Base-by-base conservation (phyloP, 208 protist genomes). In the Leishmania tropica region DNA sequence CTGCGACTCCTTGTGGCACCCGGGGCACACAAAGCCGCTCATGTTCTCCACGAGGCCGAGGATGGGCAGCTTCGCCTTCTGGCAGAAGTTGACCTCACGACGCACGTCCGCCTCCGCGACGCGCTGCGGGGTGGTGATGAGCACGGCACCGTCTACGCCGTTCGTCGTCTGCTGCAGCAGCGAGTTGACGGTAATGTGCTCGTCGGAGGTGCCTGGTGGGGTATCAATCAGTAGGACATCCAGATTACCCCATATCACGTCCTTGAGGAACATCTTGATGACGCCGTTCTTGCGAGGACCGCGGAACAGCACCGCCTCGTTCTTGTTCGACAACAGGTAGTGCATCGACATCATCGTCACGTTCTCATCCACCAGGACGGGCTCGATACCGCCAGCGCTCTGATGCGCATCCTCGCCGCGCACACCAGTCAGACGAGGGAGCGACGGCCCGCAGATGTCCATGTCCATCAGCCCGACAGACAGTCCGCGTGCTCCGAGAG, bases 41-140 rank as follows among this genome's bases (percentile, higher is more conserved):
- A 99, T 99, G 92, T 99, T 99, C 85, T 99, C 99, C 28, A 99
- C 98, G 40, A 99, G 94, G 53, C 99, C 99, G 53, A 99, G 88
- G 28, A 99, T 89, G 1, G 84, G 89, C 8, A 99, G 67, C 72
- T 96, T 95, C n/a, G 98, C 95, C 85, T 99, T 99, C 40, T 96
- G 87, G 90, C 99, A 99, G 88, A 99, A 99, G 82, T 97, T 98
- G 73, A 99, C 87, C 88, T 99, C 99, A 35, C 95, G 88, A 64
- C 99, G 87, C 21, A 99, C 99, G 83, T 99, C 99, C 2, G 96
- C 92, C 74, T 99, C 92, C 24, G 99, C 91, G 0, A 99, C 98
- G 68, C 99, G 96, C 94, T 99, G 99, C 67, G 99, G 99, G 15
- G 99, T 99, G 2, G 99, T 99, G 37, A 99, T 95, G 45, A 99